These are phyloP conservation scores for Pseudonitzschia multiseries DNA, from an alignment of 108 stramenopile genomes.

Conservation along the genomic window DNA sequence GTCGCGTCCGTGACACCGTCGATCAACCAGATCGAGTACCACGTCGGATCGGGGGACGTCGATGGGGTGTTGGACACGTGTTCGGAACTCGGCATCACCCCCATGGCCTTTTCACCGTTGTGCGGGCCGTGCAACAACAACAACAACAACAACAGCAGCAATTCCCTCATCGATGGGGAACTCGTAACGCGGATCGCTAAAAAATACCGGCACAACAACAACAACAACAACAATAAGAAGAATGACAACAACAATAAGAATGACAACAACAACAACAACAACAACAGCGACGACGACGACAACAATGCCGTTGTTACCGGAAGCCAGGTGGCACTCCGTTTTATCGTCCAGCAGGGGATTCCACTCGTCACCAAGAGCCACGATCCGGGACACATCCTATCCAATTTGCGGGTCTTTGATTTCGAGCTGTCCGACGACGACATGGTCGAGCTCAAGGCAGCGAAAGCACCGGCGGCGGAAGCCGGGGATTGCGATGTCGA, in stretches of 20 bases:
- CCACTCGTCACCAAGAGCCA: conserved; percentile 65
- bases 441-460: conserved; percentile 36
- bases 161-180: conserved; percentile 48
- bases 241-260: too few species aligned
- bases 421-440: conserved; percentile 46
- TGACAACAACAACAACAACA: too few species aligned
- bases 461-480: conserved; percentile 44
- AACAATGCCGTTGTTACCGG: conserved; percentile 39
- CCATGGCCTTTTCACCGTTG: conserved; percentile 63
- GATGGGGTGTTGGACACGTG: conserved; percentile 50
- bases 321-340: conserved; percentile 53
- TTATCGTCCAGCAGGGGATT: conserved; percentile 58
- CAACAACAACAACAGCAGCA: conserved; percentile 27
- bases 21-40: conserved; percentile 69
- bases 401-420: conserved; percentile 47
- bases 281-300: too few species aligned
- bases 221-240: too few species aligned
- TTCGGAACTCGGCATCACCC: conserved; percentile 39
- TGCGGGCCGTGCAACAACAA: conserved; percentile 57
- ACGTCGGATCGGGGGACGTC: conserved; percentile 58
- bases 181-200: conserved; percentile 48
- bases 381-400: conserved; percentile 36
- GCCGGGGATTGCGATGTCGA: conserved; percentile 52
- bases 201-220: conserved; percentile 16
- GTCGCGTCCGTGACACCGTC: conserved; percentile 50